Evolutionary conservation across 1,284 basidiomycete genomes (phyloP).

Genomic region (Erythrobasidium hasegawianum): DNA sequence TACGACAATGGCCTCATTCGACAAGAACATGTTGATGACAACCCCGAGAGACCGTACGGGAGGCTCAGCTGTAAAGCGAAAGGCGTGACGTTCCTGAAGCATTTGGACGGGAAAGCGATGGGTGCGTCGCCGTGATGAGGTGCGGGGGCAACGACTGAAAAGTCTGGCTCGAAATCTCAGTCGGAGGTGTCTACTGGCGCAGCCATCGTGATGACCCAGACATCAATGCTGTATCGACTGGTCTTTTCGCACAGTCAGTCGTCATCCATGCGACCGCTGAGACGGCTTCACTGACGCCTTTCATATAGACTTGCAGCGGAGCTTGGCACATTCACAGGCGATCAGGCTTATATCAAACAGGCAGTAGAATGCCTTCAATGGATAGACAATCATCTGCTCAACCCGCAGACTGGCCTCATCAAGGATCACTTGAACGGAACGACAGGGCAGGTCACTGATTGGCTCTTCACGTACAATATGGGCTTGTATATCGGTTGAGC

Average conservation of each 20-base stretch:
- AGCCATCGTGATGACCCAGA: background rate
- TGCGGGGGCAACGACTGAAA: no score
- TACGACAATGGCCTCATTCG: background rate
- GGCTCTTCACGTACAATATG: slow-evolving; percentile 1
- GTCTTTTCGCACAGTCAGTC: slow-evolving; percentile 1
- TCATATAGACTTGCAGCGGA: background rate
- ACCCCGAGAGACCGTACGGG: background rate
- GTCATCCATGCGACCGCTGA: background rate
- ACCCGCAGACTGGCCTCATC: background rate
- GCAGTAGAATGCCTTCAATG: background rate
- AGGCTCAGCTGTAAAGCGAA: background rate
- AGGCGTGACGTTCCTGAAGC: background rate
- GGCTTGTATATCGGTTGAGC: slow-evolving; percentile 1
- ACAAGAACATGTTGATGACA: background rate
- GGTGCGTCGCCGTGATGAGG: no score
- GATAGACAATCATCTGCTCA: background rate
- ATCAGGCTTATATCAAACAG: background rate
- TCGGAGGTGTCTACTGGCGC: background rate
- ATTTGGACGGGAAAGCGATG: background rate
- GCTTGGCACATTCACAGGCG: background rate
- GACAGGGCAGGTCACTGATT: background rate
- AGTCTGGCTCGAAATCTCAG: background rate
- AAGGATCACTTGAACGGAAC: background rate
- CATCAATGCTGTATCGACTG: background rate
- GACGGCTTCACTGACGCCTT: background rate